Base-by-base conservation (phyloP, 23 red algal species). In the Gracilariopsis chorda region DNA sequence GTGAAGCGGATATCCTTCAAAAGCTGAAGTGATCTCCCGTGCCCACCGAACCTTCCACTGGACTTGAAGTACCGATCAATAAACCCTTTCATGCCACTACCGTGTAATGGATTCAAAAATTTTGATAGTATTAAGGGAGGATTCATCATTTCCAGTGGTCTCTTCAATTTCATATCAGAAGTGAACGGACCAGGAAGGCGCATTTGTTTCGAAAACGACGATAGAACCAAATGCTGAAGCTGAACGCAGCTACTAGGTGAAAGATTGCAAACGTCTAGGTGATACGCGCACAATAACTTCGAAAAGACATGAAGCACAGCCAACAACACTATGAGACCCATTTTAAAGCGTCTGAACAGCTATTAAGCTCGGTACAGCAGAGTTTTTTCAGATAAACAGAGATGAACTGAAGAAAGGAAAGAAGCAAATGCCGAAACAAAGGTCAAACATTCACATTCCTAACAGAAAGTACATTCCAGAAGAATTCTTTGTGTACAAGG, bases 231-330 rank as follows among this genome's bases (percentile, higher is more conserved):
- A 40, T 98, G 94, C 36, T 91, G 48, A 48, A 98, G 87, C 44
- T 98, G 95, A 20, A 94, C 87, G 48, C 95, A 98, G 5, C 61
- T 57, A 42, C 70, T 59, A 20, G 95, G 92, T 29, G 94, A 85
- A 29, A 68, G 39, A 53, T 98, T 91, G 51, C 83, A 90, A 13
- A 98, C 48, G 9, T 73, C 70, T 49, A 90, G 78, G 53, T 91
- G 82, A 47, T 88, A 92, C 40, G 79, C 91, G 60, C 92, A 94
- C 4, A 98, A 45, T 25, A 98, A 91, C 80, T 98, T 91, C 13
- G 95, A 91, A 77, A 98, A 94, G 88, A 94, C 95, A 42, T 98
- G 95, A 39, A 98, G 68, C 7, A 98, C 39, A 16, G 92, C 92
- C 13, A 98, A 44, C 8, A 98, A 39, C 32, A 94, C 29, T 34